These are phyloP conservation scores for Rhizophagus prolifer DNA, from an alignment of 192 early-diverging fungal species.

Conservation along the genomic window DNA sequence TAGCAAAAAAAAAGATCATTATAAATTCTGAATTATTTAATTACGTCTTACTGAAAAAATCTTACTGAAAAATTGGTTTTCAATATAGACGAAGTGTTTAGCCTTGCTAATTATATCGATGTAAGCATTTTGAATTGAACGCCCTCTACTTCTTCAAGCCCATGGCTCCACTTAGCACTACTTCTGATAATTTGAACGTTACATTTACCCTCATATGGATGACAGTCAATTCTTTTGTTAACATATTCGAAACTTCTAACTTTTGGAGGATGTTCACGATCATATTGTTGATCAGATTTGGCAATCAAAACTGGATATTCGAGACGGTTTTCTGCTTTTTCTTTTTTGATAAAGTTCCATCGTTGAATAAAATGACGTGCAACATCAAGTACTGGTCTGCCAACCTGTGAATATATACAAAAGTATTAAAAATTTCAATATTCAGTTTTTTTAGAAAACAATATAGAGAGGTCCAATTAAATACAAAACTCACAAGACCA, in stretches of 20 bases:
- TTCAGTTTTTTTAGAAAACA: background rate
- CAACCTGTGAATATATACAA: slow-evolving; percentile 42
- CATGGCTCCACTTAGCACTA: slow-evolving; percentile 70
- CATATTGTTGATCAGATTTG: slow-evolving; percentile 57
- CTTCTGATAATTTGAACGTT: slow-evolving; percentile 73
- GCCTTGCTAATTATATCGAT: slow-evolving; percentile 69
- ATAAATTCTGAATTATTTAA: background rate
- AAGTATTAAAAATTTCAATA: background rate
- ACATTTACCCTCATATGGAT: slow-evolving; percentile 61
- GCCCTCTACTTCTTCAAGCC: slow-evolving; percentile 56
- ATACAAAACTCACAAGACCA: slow-evolving; percentile 52
- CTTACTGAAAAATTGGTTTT: slow-evolving; percentile 92
- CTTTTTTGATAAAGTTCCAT: slow-evolving; percentile 86
- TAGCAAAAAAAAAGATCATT: slow-evolving; percentile 8
- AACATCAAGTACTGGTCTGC: slow-evolving; percentile 78
- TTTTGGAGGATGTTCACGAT: background rate
- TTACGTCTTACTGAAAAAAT: background rate
- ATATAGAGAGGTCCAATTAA: background rate
- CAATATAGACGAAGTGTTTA: slow-evolving; percentile 91
- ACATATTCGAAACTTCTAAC: slow-evolving; percentile 28
- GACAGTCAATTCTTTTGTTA: slow-evolving; percentile 57
- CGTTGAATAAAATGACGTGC: slow-evolving; percentile 87
- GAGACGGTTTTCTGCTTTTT: slow-evolving; percentile 59
- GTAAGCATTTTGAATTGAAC: slow-evolving; percentile 84
- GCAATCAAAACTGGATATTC: slow-evolving; percentile 69